Conservation (phyloP, 169 alveolate genomes). For the Perkinsus marinus region DNA sequence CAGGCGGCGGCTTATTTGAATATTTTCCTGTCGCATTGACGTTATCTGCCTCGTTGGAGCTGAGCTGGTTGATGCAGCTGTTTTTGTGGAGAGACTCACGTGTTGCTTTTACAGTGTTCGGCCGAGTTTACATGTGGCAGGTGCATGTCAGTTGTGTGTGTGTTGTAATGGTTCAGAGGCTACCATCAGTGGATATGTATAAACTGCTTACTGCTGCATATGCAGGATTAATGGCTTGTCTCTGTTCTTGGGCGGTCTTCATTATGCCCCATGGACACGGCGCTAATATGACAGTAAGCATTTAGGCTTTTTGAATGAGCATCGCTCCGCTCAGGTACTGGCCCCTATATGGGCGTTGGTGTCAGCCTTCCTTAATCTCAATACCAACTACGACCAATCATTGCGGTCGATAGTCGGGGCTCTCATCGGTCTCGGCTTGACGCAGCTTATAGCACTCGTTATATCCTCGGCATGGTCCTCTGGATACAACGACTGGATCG, state of each 20-base stretch:
- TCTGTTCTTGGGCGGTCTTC: neutral
- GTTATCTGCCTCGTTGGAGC: too few species aligned
- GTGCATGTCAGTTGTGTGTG: too few species aligned
- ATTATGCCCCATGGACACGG: neutral
- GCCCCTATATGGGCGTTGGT: neutral
- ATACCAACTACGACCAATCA: neutral
- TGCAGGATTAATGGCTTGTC: neutral
- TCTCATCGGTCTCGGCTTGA: neutral
- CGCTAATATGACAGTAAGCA: too few species aligned
- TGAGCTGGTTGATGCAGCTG: too few species aligned
- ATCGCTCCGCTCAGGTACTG: too few species aligned
- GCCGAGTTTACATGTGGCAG: too few species aligned
- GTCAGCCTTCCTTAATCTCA: neutral
- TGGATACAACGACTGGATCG: neutral
- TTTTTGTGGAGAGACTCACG: too few species aligned
- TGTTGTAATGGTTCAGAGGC: too few species aligned
- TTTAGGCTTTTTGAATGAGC: too few species aligned
- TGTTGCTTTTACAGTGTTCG: too few species aligned
- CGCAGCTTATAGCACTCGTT: neutral
- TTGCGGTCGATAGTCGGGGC: neutral
- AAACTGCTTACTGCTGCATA: neutral
- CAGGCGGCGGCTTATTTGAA: too few species aligned
- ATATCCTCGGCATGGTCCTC: neutral
- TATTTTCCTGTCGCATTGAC: too few species aligned
- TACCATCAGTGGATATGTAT: neutral